phyloP scores from a whole-genome alignment of 2,329 filamentous ascomycete species.

The Pseudocercospora cruenta region DNA sequence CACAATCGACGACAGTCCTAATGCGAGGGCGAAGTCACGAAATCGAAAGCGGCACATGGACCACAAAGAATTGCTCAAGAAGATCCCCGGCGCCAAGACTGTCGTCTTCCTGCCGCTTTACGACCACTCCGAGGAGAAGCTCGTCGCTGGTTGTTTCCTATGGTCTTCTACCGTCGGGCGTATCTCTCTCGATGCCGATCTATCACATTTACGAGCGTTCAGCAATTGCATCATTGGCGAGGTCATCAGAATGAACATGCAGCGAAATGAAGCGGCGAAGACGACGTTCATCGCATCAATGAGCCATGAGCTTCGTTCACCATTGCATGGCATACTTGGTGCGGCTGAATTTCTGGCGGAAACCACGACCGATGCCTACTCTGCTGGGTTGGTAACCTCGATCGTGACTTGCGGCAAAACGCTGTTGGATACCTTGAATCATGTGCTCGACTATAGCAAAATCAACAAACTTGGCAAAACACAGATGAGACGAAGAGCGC shows the following conservation, averaged over 20 bases:
- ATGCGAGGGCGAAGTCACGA: constrained; percentile 21
- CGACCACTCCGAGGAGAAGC: constrained; percentile 50
- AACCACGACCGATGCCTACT: constrained; percentile 46
- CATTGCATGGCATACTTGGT: constrained; percentile 53
- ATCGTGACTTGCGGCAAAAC: constrained; percentile 56
- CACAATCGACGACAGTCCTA: constrained; percentile 46
- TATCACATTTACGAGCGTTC: constrained; percentile 49
- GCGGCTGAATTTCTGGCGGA: constrained; percentile 55
- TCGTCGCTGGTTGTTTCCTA: constrained; percentile 50
- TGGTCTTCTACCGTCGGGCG: constrained; percentile 50
- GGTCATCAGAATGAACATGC: constrained; percentile 42
- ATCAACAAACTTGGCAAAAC: constrained; percentile 44
- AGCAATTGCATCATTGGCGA: constrained; percentile 46
- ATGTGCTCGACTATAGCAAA: constrained; percentile 47
- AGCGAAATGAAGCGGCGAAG: constrained; percentile 52
- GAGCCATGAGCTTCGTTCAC: constrained; percentile 56
- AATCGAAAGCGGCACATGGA: constrained; percentile 43
- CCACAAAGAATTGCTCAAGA: constrained; percentile 43
- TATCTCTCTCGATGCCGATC: constrained; percentile 44
- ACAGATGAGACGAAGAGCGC: constrained; percentile 32
- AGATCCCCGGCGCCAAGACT: constrained; percentile 42
- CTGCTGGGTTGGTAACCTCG: constrained; percentile 51
- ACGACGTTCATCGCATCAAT: constrained; percentile 57
- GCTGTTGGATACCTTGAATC: constrained; percentile 51
- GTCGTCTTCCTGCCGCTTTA: constrained; percentile 57